phyloP scores from a whole-genome alignment of 176 grass and related monocot species.

The Panicum miliaceum region DNA sequence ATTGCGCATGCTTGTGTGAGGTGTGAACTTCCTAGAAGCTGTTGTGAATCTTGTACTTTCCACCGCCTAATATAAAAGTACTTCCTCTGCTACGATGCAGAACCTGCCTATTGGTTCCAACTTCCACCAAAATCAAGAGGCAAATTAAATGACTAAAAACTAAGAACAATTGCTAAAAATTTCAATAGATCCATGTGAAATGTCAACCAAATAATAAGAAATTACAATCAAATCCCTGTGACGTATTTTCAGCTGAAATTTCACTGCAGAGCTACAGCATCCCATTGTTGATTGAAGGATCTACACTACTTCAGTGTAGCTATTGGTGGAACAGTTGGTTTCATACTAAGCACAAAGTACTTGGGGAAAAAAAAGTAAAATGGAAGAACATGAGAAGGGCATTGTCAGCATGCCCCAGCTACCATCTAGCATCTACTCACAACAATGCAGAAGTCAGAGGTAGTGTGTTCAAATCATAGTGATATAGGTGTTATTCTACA shows the following conservation, averaged over 20 bases:
- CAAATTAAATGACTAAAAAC: background rate
- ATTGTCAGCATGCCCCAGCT: background rate
- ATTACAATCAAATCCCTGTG: no score
- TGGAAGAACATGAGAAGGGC: background rate
- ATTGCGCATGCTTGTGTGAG: slow-evolving; percentile 1
- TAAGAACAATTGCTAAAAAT: background rate
- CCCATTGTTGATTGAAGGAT: background rate
- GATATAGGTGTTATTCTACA: background rate
- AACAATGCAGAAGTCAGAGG: background rate
- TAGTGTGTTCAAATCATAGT: background rate
- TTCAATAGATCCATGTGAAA: background rate
- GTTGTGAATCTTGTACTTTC: background rate
- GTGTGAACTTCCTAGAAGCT: slow-evolving; percentile 17
- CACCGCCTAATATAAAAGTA: background rate
- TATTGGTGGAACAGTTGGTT: background rate
- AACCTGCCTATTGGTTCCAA: background rate
- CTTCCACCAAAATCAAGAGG: background rate
- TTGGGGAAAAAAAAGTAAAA: background rate
- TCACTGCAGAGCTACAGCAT: background rate
- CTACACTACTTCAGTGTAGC: background rate
- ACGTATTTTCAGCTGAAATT: background rate
- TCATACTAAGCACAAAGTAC: background rate
- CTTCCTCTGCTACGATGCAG: background rate
- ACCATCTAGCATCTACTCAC: background rate
- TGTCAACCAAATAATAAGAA: background rate